Base-by-base conservation (phyloP, 805 yeast genomes). In the Candida easanensis region DNA sequence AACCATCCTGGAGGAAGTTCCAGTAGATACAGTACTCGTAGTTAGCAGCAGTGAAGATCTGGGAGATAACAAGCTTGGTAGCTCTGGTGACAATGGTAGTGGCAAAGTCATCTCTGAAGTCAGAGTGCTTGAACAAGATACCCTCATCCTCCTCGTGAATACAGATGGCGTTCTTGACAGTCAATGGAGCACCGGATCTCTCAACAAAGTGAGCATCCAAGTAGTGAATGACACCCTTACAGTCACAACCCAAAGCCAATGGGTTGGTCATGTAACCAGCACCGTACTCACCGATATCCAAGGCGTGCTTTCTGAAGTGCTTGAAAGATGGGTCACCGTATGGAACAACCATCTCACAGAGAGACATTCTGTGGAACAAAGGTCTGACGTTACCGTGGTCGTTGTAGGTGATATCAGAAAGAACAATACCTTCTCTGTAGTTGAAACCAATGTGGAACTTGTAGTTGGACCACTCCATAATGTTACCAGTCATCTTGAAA, bases 141-240 rank as follows among this genome's bases (percentile, higher is more conserved):
- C 93, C 91, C 57, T 84, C 89, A 59, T 86, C 93, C 65, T 85
- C 91, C 69, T 85, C 93, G 62, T 86, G 93, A 57, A 85, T 84
- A 66, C 93, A 85, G 48, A 85, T 75, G 14, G 90, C 91, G 54
- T 85, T 82, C 65, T 80, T 83, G 46, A 84, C 73, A 26, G 88
- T 80, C 52, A 80, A 69, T 45, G 88, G 81, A 18, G 76, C 81
- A 61, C 93, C 93, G 9, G 69, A 63, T 63, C 79, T 76, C 64
- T 79, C 79, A 26, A 82, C 73, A 60, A 83, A 82, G 63, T 79
- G 81, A n/a, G 87, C 90, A 65, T 85, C 90, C 65, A 85, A 61
- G 68, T 85, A 85, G 63, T 86, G 90, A 56, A 85, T 85, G 35
- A 79, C 88, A 61, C 93, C 93, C 64, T 85, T 84, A 70, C 93